Conservation (phyloP, 305 asterid genomes). For the Ilex paraguariensis region DNA sequence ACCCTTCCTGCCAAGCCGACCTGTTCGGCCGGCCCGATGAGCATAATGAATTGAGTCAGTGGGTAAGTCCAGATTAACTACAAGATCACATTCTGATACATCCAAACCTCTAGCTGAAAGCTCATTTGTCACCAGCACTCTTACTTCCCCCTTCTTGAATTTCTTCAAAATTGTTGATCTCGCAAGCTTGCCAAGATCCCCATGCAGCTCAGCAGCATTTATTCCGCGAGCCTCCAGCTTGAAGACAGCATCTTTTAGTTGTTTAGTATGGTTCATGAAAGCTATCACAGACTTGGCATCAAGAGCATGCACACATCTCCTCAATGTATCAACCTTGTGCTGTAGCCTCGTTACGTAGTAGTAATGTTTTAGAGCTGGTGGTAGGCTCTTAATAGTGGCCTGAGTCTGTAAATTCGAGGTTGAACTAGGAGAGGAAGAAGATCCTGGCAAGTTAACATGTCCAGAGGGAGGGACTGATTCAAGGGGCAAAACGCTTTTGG, state of each 20-base stretch:
- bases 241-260: conserved; percentile 77
- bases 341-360: conserved; percentile 69
- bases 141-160: conserved; percentile 70
- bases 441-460: conserved; percentile 36
- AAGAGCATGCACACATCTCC: conserved; percentile 79
- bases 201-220: conserved; percentile 82
- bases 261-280: conserved; percentile 88
- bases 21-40: conserved; percentile 95
- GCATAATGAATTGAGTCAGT: conserved; percentile 89
- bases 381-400: conserved; percentile 66
- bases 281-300: conserved; percentile 80
- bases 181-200: conserved; percentile 71
- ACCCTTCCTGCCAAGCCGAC: conserved; percentile 86
- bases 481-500: conserved; percentile 55
- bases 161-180: conserved; percentile 74
- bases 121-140: conserved; percentile 81
- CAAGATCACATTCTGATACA: conserved; percentile 92
- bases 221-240: conserved; percentile 91
- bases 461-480: conserved; percentile 45
- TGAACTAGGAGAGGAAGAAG: conserved; percentile 28
- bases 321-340: conserved; percentile 77
- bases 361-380: conserved; percentile 78
- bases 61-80: conserved; percentile 83
- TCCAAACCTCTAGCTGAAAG: conserved; percentile 95
- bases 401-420: conserved; percentile 27